Evolutionary conservation across 2,329 filamentous ascomycete genomes (phyloP).

Genomic region (Rutstroemia sp.): DNA sequence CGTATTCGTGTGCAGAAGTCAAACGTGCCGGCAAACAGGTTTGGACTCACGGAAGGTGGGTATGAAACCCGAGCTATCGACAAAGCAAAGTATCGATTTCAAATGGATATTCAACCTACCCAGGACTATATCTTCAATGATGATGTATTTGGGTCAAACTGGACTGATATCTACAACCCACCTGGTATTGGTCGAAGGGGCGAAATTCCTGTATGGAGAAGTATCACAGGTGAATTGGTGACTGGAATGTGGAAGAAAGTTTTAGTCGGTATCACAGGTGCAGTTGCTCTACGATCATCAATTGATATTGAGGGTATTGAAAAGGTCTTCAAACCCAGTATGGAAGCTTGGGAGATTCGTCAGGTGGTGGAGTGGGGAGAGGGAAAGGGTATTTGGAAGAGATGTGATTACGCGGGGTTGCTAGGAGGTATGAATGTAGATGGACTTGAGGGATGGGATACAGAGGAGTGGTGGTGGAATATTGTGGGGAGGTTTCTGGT

Average conservation of each 20-base stretch:
- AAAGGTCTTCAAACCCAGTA: slow-evolving; percentile 46
- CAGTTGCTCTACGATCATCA: slow-evolving; percentile 55
- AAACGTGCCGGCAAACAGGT: slow-evolving; percentile 54
- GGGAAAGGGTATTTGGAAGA: slow-evolving; percentile 32
- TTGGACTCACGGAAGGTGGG: slow-evolving; percentile 63
- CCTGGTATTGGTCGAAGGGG: slow-evolving; percentile 36
- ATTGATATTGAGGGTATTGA: slow-evolving; percentile 46
- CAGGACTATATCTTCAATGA: slow-evolving; percentile 49
- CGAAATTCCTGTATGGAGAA: slow-evolving; percentile 64
- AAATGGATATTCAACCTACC: slow-evolving; percentile 52
- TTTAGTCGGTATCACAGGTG: slow-evolving; percentile 54
- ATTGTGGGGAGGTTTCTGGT: slow-evolving; percentile 35
- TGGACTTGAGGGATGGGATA: slow-evolving; percentile 32
- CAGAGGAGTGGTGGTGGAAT: slow-evolving; percentile 63
- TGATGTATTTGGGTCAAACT: slow-evolving; percentile 29
- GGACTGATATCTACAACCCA: slow-evolving; percentile 34
- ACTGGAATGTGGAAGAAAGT: slow-evolving; percentile 56
- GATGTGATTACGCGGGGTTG: slow-evolving; percentile 17
- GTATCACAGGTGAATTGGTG: slow-evolving; percentile 56
- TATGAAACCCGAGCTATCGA: slow-evolving; percentile 65
- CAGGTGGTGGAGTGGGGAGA: slow-evolving; percentile 53
- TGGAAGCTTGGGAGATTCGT: slow-evolving; percentile 57
- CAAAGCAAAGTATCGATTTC: slow-evolving; percentile 58
- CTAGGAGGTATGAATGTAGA: not conserved
- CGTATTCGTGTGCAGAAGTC: slow-evolving; percentile 46